phyloP scores from a whole-genome alignment of 768 basidiomycete species.

The Rhodotorula diobovata region DNA sequence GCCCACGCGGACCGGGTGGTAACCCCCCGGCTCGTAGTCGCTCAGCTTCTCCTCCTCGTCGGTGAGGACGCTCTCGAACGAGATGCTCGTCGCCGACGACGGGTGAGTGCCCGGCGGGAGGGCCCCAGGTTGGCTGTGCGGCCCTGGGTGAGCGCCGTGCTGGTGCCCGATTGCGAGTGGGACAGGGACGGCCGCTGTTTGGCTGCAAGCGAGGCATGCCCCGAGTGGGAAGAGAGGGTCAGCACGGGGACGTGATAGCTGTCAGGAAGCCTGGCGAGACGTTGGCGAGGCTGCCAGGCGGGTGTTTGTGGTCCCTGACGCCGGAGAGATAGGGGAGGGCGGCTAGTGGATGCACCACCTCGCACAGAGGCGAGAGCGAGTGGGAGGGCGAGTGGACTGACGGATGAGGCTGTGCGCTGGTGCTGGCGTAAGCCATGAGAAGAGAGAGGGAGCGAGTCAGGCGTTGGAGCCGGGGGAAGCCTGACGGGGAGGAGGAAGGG shows the following conservation, averaged over 20 bases:
- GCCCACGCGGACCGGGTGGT: conserved; percentile 43
- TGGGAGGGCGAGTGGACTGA: not conserved
- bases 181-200: not conserved
- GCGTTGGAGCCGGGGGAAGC: too few relatives aligned
- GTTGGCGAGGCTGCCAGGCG: too few relatives aligned
- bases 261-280: too few relatives aligned
- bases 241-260: not conserved
- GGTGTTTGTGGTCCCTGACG: not conserved
- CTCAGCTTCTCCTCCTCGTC: conserved; percentile 45
- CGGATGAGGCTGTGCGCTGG: not conserved
- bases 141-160: not conserved
- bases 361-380: too few relatives aligned
- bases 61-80: conserved; percentile 41
- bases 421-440: not conserved
- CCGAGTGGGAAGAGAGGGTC: not conserved
- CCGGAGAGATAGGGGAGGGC: not conserved
- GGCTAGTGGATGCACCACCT: too few relatives aligned
- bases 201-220: not conserved
- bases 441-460: too few relatives aligned
- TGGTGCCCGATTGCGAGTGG: not conserved
- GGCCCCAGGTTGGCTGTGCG: not conserved
- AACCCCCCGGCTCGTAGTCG: conserved; percentile 43
- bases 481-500: too few relatives aligned
- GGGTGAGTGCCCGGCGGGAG: conserved; percentile 6
- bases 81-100: conserved; percentile 28